Evolutionary conservation across 75 land plant species (phyloP), one percentile per base, ranked within the genome.

Genomic region (Pinus albicaulis): DNA sequence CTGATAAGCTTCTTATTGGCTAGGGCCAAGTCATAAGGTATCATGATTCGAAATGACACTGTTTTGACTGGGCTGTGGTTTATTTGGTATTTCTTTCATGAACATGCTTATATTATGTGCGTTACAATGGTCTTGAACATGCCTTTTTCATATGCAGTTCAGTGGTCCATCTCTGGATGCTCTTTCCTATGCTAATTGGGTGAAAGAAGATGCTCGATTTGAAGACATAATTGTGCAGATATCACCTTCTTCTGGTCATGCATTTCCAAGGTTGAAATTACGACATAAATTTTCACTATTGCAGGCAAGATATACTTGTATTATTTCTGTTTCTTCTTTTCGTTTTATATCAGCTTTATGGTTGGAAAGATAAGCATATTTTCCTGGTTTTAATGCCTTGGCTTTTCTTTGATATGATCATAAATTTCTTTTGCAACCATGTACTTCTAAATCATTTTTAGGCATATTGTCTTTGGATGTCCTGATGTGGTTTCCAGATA

Each of bases 281-380:
- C 89, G 95, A 24, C 89, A 92, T 81, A 95, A 92, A 81, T 92
- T 93, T 56, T 95, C 98, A 56, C 82, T 95, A 74, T 91, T 95
- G 1, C 98, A 92, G 89, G 98, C 80, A 81, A 81, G 90, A 83
- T n/a, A 64, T 56, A 36, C 57, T 34, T 75, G 11, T 12, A 48
- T 77, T 24, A n/a, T 78, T 38, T 63, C 13, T 24, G 14, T 28
- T 57, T 3, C 66, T 7, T 55, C 22, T 52, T 5, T 0, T 8
- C 34, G 20, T 59, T 31, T 55, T 13, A 4, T 78, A 20, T 48
- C 68, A 48, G 16, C 59, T 59, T n/a, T 55, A 28, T 41, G 25
- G 58, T 28, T 34, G 74, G 52, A 15, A 19, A 77, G 22, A 55
- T 20, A 15, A 55, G 26, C 55, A 74, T 23, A 52, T 74, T 74